Conservation (phyloP, 495 filamentous ascomycete species). For the Elasticomyces elasticus region DNA sequence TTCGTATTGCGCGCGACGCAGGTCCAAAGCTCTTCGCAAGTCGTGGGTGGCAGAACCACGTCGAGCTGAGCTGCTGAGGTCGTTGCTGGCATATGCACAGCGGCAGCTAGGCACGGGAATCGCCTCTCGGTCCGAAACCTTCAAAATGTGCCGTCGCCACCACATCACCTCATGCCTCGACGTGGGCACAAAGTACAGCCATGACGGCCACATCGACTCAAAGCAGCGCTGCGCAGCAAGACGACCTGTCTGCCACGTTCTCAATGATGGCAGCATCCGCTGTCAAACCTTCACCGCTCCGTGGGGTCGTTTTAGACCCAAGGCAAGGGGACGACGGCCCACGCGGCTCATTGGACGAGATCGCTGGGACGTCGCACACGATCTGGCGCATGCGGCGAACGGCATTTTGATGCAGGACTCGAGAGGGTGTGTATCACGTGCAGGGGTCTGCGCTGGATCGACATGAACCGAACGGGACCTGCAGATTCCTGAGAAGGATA, state of each 20-base stretch:
- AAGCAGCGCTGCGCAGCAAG: background rate
- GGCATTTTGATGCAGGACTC: background rate
- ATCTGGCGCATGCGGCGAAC: conserved; percentile 7
- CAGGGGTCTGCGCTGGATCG: background rate
- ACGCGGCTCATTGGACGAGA: conserved; percentile 4
- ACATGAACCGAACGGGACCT: background rate
- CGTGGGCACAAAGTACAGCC: background rate
- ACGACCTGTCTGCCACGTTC: conserved; percentile 14
- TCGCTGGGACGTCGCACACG: conserved; percentile 10
- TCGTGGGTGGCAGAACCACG: background rate
- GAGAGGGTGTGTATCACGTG: conserved; percentile 14
- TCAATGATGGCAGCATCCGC: conserved; percentile 4
- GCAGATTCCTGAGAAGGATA: background rate
- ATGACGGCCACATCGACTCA: background rate
- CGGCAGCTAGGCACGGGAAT: no score
- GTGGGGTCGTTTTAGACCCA: background rate
- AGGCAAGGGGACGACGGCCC: conserved; percentile 2
- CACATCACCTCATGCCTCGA: background rate
- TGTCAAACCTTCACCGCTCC: conserved; percentile 16
- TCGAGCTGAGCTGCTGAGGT: background rate
- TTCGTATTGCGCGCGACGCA: conserved; percentile 9
- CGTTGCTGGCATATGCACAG: background rate
- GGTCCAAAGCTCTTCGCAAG: background rate
- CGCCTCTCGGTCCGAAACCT: no score
- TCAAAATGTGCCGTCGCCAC: no score